A percentile compares a stretch with the other conserved stretches of the same genome.
Evolutionary conservation across 192 early-diverging fungal species (phyloP).

Genomic region (Backusella westeae): DNA sequence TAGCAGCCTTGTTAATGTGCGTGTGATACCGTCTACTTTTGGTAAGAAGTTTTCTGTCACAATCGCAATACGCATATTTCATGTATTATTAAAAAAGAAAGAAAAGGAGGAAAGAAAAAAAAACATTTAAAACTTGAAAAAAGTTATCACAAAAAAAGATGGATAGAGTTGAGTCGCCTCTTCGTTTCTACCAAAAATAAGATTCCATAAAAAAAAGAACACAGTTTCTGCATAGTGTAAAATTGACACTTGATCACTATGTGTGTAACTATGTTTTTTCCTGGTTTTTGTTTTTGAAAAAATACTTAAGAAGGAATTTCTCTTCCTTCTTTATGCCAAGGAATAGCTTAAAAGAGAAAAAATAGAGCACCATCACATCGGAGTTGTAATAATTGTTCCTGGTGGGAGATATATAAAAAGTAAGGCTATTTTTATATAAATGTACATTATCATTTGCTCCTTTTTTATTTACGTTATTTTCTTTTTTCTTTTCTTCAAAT

Average conservation of each 20-base stretch:
- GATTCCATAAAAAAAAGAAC: neutral
- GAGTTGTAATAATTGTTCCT: neutral
- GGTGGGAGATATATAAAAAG: neutral
- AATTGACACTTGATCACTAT: neutral
- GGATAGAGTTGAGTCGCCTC: neutral
- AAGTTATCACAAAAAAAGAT: too few relatives aligned
- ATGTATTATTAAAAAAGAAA: neutral
- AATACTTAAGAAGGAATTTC: neutral
- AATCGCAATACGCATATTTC: slow-evolving; percentile 27
- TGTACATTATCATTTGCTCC: slow-evolving; percentile 3
- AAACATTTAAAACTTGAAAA: neutral
- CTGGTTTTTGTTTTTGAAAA: neutral
- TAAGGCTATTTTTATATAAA: neutral
- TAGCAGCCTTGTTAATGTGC: slow-evolving; percentile 30
- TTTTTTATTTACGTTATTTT: neutral
- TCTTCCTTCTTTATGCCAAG: neutral
- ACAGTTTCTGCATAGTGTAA: neutral
- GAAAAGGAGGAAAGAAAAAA: neutral
- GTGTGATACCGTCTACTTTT: slow-evolving; percentile 40
- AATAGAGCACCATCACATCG: neutral
- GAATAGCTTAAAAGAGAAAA: neutral
- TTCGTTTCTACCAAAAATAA: neutral
- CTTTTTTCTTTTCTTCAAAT: neutral
- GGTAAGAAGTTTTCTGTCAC: slow-evolving; percentile 36
- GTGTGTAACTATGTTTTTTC: neutral